Evolutionary conservation across 306 rosid genomes (phyloP).

Genomic region (Prunus mongolica): DNA sequence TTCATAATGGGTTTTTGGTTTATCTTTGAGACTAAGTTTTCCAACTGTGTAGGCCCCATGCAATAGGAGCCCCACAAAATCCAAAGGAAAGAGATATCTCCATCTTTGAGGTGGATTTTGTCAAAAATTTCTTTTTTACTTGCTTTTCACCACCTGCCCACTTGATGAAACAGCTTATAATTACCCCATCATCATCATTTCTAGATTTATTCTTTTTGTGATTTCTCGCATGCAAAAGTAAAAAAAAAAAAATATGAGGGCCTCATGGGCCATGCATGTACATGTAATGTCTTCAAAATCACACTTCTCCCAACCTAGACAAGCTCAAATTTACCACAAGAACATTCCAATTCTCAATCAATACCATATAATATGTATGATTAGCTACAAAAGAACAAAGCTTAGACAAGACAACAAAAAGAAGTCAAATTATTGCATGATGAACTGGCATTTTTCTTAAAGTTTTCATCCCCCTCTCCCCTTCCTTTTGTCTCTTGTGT

Average conservation of each 20-base stretch:
- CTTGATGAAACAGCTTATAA: constrained; percentile 41
- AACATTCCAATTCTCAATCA: too few species aligned
- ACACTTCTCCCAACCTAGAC: not conserved
- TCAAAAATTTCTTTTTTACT: constrained; percentile 29
- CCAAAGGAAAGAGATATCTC: constrained; percentile 74
- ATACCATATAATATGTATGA: too few species aligned
- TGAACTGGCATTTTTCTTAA: too few species aligned
- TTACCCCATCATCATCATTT: constrained; percentile 56
- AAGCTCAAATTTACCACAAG: not conserved
- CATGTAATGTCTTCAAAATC: constrained; percentile 5
- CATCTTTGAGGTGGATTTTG: constrained; percentile 40
- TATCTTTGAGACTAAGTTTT: constrained; percentile 67
- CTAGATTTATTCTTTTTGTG: constrained; percentile 39
- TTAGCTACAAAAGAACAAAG: too few species aligned
- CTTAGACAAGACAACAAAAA: too few species aligned
- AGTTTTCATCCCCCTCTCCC: too few species aligned
- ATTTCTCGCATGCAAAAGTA: constrained; percentile 35
- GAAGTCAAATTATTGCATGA: too few species aligned
- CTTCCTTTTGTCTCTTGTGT: not conserved
- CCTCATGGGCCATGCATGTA: constrained; percentile 16
- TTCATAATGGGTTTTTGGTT: not conserved
- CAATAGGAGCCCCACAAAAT: constrained; percentile 62
- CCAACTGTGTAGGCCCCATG: constrained; percentile 28
- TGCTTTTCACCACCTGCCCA: constrained; percentile 52
- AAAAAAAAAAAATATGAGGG: not conserved